Evolutionary conservation across 805 yeast species (phyloP).

Genomic region (Cyberlindnera americana): DNA sequence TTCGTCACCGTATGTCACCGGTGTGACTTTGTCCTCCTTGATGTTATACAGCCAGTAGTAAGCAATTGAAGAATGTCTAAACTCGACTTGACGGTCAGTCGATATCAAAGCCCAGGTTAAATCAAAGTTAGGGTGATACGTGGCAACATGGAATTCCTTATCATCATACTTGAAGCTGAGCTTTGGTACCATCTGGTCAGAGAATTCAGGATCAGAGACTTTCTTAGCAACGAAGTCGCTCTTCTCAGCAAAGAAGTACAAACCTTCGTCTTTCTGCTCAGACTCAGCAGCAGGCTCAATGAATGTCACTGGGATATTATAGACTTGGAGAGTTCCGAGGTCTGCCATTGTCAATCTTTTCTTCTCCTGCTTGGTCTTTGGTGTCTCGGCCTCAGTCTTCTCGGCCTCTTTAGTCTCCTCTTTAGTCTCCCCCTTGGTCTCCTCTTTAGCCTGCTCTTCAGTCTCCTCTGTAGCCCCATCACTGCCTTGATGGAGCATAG

Average conservation of each 20-base stretch:
- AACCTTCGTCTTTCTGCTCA: slow-evolving; percentile 22
- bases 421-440: background rate
- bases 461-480: background rate
- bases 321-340: slow-evolving; percentile 18
- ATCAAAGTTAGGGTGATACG: slow-evolving; percentile 23
- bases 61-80: slow-evolving; percentile 48
- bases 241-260: slow-evolving; percentile 16
- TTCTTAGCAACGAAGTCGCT: slow-evolving; percentile 16
- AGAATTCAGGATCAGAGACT: slow-evolving; percentile 11
- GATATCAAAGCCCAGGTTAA: slow-evolving; percentile 40
- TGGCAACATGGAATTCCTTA: slow-evolving; percentile 8
- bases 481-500: background rate
- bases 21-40: slow-evolving; percentile 21
- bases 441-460: background rate
- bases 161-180: slow-evolving; percentile 13
- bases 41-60: slow-evolving; percentile 40
- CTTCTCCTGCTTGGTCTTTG: background rate
- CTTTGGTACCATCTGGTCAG: slow-evolving; percentile 4
- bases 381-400: slow-evolving; percentile 4
- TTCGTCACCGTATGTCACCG: slow-evolving; percentile 28
- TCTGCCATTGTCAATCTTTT: slow-evolving; percentile 21
- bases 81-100: slow-evolving; percentile 50
- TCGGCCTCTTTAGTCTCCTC: slow-evolving; percentile 1
- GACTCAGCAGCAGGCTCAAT: slow-evolving; percentile 15
- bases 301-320: slow-evolving; percentile 14